Conservation (phyloP, 2,329 filamentous ascomycete species). For the Annulohypoxylon truncatum region DNA sequence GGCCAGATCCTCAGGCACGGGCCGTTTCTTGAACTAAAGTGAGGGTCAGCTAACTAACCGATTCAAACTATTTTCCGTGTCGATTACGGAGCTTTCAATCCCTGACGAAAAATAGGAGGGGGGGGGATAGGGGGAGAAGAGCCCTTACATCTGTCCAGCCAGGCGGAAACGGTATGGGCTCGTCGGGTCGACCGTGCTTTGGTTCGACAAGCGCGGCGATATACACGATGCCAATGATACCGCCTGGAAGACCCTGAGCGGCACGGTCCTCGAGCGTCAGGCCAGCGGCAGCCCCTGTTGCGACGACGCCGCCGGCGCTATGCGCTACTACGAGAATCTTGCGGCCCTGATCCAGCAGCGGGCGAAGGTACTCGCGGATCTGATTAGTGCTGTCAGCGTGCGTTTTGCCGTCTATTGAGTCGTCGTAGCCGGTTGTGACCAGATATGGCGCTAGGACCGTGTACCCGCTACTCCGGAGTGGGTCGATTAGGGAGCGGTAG, state of each 20-base stretch:
- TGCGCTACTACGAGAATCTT: constrained; percentile 33
- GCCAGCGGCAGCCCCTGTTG: constrained; percentile 22
- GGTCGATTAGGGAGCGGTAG: constrained; percentile 19
- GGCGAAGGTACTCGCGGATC: constrained; percentile 5
- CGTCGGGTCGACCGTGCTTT: not conserved
- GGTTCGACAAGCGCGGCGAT: constrained; percentile 22
- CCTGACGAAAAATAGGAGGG: not conserved
- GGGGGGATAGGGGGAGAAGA: not conserved
- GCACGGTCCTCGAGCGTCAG: constrained; percentile 24
- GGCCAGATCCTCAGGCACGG: not conserved
- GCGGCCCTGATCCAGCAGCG: constrained; percentile 12
- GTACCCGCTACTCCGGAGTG: constrained; percentile 8
- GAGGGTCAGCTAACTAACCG: not conserved
- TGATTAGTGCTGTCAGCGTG: constrained; percentile 9
- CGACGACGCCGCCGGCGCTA: constrained; percentile 33
- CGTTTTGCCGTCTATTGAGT: constrained; percentile 22
- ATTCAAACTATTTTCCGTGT: too few species aligned
- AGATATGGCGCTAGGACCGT: constrained; percentile 14
- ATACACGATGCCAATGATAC: constrained; percentile 29
- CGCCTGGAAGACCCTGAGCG: constrained; percentile 23
- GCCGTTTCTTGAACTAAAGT: constrained; percentile 7
- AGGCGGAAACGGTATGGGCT: not conserved
- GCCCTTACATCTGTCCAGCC: constrained; percentile 25
- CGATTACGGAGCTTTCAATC: too few species aligned
- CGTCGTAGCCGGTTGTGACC: constrained; percentile 15